Evolutionary conservation across 78 protist species (phyloP).

Genomic region (Speleostelium caveatum): DNA sequence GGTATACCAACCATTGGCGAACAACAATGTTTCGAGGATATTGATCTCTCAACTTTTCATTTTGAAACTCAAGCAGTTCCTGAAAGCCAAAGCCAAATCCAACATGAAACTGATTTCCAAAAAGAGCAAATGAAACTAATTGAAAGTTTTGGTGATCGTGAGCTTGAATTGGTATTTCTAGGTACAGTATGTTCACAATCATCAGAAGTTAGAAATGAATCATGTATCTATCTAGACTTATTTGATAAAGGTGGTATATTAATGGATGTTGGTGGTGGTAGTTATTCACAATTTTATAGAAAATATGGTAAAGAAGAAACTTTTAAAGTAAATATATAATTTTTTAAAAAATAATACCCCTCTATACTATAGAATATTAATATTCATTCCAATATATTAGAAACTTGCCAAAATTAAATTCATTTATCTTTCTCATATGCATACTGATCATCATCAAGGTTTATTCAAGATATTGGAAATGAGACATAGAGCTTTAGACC

Average conservation of each 20-base stretch:
- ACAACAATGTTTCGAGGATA: slow-evolving; percentile 8
- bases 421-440: slow-evolving; percentile 46
- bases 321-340: not conserved
- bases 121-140: not conserved
- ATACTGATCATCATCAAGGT: slow-evolving; percentile 72
- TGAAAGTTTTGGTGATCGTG: not conserved
- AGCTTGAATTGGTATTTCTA: slow-evolving; percentile 36
- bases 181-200: slow-evolving; percentile 68
- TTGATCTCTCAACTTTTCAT: not conserved
- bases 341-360: not conserved
- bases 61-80: slow-evolving; percentile 12
- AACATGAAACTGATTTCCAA: not conserved
- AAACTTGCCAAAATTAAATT: slow-evolving; percentile 9
- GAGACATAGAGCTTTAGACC: slow-evolving; percentile 41
- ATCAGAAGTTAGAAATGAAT: slow-evolving; percentile 22
- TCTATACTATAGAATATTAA: not conserved
- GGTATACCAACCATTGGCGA: slow-evolving; percentile 1
- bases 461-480: slow-evolving; percentile 14
- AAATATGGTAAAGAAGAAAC: slow-evolving; percentile 37
- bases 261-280: slow-evolving; percentile 58
- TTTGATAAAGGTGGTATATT: slow-evolving; percentile 66
- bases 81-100: not conserved
- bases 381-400: not conserved
- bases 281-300: slow-evolving; percentile 51
- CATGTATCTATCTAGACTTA: slow-evolving; percentile 44